phyloP scores from a whole-genome alignment of 148 eudicot species.

The Euryodendron excelsum region DNA sequence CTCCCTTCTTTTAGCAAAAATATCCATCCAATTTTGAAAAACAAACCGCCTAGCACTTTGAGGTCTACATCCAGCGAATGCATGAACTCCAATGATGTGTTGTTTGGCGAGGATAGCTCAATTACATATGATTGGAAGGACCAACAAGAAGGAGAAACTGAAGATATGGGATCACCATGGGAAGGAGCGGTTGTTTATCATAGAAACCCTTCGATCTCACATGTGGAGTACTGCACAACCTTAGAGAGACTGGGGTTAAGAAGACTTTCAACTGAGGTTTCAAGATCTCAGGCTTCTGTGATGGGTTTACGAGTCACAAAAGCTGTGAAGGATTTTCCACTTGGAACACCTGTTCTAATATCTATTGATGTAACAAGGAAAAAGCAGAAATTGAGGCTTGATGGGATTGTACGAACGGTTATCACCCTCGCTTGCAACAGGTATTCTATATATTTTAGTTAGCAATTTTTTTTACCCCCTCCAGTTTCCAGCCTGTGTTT shows the following conservation, averaged over 20 bases:
- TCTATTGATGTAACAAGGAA: slow-evolving; percentile 75
- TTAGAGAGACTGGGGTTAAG: slow-evolving; percentile 79
- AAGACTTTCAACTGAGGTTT: slow-evolving; percentile 58
- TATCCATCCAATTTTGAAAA: slow-evolving; percentile 6
- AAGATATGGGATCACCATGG: slow-evolving; percentile 69
- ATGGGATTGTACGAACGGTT: slow-evolving; percentile 83
- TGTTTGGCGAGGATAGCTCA: slow-evolving; percentile 16
- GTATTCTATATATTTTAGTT: slow-evolving; percentile 31
- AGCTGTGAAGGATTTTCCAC: slow-evolving; percentile 62
- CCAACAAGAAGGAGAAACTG: slow-evolving; percentile 16
- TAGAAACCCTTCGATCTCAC: slow-evolving; percentile 62
- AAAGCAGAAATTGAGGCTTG: slow-evolving; percentile 66
- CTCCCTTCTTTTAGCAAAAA: neutral
- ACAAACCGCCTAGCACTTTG: slow-evolving; percentile 6
- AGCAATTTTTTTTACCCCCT: neutral
- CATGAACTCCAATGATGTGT: slow-evolving; percentile 15
- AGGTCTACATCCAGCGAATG: slow-evolving; percentile 23
- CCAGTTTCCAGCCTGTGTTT: neutral
- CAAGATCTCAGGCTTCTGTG: slow-evolving; percentile 60
- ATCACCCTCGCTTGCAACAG: slow-evolving; percentile 73
- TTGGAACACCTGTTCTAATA: slow-evolving; percentile 81
- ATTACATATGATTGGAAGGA: slow-evolving; percentile 23
- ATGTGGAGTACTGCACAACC: slow-evolving; percentile 81
- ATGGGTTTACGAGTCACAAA: slow-evolving; percentile 86
- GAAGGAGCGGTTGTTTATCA: slow-evolving; percentile 80